These are phyloP conservation scores for Boechera divaricarpa DNA, from an alignment of 345 rosid genomes.

Conservation along the genomic window DNA sequence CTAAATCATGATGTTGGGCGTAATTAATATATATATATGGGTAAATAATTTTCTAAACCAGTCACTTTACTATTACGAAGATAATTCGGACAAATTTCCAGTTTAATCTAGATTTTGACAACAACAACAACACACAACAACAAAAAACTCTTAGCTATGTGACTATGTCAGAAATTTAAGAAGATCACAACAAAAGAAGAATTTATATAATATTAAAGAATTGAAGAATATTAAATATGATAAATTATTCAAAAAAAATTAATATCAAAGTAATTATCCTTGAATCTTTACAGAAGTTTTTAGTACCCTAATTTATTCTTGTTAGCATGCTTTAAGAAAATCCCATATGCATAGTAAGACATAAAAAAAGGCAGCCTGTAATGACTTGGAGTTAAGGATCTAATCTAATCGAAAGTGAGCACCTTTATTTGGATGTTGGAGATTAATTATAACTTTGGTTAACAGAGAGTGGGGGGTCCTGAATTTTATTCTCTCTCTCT, in stretches of 20 bases:
- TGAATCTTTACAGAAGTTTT: background rate
- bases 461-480: too few relatives aligned
- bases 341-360: background rate
- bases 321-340: background rate
- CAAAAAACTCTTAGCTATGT: background rate
- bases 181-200: background rate
- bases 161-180: background rate
- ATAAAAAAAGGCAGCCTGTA: background rate
- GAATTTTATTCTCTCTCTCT: too few relatives aligned
- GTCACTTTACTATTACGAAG: background rate
- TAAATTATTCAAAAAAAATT: background rate
- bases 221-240: background rate
- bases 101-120: background rate
- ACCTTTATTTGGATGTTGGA: background rate
- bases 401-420: background rate
- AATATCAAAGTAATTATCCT: background rate
- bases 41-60: background rate
- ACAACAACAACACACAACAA: background rate
- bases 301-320: background rate
- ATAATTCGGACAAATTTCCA: background rate
- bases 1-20: slow-evolving; percentile 36
- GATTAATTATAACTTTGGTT: background rate
- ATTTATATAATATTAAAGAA: too few relatives aligned
- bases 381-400: background rate
- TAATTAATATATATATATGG: background rate